Conservation (phyloP, 1,139 yeast species). For the Suhomyces bribrorum region DNA sequence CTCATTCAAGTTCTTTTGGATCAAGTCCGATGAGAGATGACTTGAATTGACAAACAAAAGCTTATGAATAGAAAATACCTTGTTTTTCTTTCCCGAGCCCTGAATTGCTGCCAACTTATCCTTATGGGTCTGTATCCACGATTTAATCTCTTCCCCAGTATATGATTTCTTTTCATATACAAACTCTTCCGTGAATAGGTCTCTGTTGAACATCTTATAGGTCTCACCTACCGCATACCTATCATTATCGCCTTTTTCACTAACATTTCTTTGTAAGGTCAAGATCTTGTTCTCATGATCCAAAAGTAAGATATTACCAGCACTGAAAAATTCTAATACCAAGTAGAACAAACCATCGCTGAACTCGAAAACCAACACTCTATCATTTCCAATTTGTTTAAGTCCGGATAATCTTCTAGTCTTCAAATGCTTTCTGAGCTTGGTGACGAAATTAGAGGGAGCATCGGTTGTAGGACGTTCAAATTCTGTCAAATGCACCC, state of each 20-base stretch:
- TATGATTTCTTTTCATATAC: conserved; percentile 22
- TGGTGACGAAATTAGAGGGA: conserved; percentile 84
- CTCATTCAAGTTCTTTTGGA: conserved; percentile 56
- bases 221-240: conserved; percentile 71
- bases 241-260: conserved; percentile 63
- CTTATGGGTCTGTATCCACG: conserved; percentile 53
- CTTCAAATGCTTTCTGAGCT: conserved; percentile 82
- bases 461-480: conserved; percentile 77
- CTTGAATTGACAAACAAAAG: conserved; percentile 68
- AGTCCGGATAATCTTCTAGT: conserved; percentile 74
- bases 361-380: conserved; percentile 79
- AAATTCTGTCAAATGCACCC: conserved; percentile 75
- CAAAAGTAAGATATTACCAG: conserved; percentile 82
- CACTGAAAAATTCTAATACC: conserved; percentile 90
- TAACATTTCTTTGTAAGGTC: conserved; percentile 75
- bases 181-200: conserved; percentile 40
- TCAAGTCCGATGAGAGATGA: conserved; percentile 75
- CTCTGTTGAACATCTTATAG: conserved; percentile 60
- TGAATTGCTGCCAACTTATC: conserved; percentile 21
- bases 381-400: conserved; percentile 73
- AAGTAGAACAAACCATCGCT: conserved; percentile 77
- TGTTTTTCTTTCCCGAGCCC: conserved; percentile 35
- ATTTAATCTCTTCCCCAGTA: conserved; percentile 35
- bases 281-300: conserved; percentile 69
- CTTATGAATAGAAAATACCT: conserved; percentile 67